Evolutionary conservation across 345 rosid genomes (phyloP), one percentile per base, ranked within the genome.

Genomic region (Linum tenue): DNA sequence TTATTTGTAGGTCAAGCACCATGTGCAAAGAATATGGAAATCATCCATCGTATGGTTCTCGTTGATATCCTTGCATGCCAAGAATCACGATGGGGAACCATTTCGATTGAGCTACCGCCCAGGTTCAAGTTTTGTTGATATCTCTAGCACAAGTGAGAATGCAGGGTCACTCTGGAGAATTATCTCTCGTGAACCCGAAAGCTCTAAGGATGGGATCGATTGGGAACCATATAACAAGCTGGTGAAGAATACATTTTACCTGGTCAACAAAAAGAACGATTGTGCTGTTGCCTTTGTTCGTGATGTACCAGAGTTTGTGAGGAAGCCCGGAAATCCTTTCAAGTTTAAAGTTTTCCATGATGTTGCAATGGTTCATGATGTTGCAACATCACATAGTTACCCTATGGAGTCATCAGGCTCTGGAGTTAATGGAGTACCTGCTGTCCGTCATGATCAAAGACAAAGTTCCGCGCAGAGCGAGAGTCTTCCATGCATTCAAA

Each of bases 301-400:
- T 78, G 95, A 85, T 63, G 60, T 81, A 69, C 96, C 98, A 59
- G 85, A 84, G 79, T 92, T 89, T 82, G 90, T 92, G 55, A 75
- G 73, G 73, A 92, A 82, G 83, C 96, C 98, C 70, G 97, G 98
- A 81, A 87, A 84, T 82, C 91, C 85, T 53, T 84, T 92, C 81
- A 92, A 92, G 83, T 83, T 92, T 60, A 89, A 87, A 84, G 82
- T 85, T 58, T 81, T 92, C 64, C 79, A 67, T 64, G 80, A 80
- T 75, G 56, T 67, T 61, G 36, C 70, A 50, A 42, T 73, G 69
- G 42, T 67, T 70, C 77, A 44, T 65, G 75, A 79, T 63, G 41
- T 74, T 58, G 70, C 66, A 58, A 64, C 44, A 63, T 57, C 67
- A 63, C 69, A 74, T 72, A 41, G 77, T 59, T 42, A 37, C 55